phyloP scores from a whole-genome alignment of 179 eudicot genomes.

The Amaranthus tricolor region DNA sequence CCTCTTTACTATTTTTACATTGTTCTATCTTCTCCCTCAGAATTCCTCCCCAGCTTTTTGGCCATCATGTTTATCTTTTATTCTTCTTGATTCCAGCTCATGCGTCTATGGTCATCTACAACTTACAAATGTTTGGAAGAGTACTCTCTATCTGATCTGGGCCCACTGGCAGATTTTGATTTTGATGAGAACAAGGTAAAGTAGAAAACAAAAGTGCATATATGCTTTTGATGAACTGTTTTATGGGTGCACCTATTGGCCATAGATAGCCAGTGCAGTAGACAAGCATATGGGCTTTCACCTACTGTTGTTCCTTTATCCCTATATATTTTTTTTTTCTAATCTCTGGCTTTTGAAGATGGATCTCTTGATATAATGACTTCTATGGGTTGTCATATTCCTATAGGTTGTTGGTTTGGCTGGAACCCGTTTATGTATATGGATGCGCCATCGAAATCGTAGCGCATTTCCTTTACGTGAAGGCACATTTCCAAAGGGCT shows the following conservation, averaged over 20 bases:
- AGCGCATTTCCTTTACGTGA: constrained; percentile 64
- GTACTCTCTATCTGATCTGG: constrained; percentile 51
- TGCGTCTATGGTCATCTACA: constrained; percentile 89
- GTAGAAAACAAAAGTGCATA: constrained; percentile 1
- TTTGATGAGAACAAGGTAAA: constrained; percentile 93
- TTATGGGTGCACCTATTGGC: neutral
- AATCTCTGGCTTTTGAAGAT: neutral
- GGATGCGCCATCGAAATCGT: constrained; percentile 64
- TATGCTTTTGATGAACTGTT: constrained; percentile 5
- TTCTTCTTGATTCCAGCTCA: constrained; percentile 46
- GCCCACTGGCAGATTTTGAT: constrained; percentile 75
- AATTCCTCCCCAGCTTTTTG: neutral
- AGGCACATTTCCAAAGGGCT: constrained; percentile 60
- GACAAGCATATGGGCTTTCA: neutral
- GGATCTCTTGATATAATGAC: neutral
- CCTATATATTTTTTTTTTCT: neutral
- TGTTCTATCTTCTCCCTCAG: neutral
- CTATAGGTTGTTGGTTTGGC: constrained; percentile 76
- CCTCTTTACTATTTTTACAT: neutral
- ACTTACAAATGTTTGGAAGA: constrained; percentile 73
- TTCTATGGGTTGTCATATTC: constrained; percentile 11
- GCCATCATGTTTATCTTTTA: neutral
- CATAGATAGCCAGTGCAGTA: neutral
- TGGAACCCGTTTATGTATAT: constrained; percentile 77
- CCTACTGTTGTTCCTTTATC: neutral